Evolutionary conservation across 176 grass and related monocot genomes (phyloP).

Genomic region (Triticum monococcum): DNA sequence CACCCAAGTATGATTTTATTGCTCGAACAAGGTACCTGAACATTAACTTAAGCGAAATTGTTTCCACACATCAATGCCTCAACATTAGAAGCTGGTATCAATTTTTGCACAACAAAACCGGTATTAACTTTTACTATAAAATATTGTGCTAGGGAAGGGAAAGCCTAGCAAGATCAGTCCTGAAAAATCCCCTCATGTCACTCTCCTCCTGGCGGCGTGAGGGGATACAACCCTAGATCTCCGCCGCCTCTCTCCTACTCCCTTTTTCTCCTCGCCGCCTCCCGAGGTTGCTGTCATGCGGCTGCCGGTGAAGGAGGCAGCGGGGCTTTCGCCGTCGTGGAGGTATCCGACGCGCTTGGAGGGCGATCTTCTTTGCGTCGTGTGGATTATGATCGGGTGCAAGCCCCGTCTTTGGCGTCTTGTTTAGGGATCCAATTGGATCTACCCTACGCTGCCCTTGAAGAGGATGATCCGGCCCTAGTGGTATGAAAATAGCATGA

Average conservation of each 20-base stretch:
- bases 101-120: too few relatives aligned
- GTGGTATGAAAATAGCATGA: not conserved
- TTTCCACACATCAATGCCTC: not conserved
- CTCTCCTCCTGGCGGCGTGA: not conserved
- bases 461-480: not conserved
- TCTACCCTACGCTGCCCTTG: not conserved
- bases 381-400: not conserved
- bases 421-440: not conserved
- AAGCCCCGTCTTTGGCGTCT: not conserved
- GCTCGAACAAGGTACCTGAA: too few relatives aligned
- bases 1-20: too few relatives aligned
- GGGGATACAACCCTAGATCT: too few relatives aligned
- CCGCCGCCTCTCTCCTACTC: too few relatives aligned
- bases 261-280: not conserved
- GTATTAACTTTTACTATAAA: not conserved
- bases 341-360: too few relatives aligned
- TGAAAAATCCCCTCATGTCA: not conserved
- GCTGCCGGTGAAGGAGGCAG: not conserved
- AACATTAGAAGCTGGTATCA: not conserved
- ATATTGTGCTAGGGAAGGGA: not conserved
- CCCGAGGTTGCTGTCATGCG: not conserved
- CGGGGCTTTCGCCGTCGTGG: not conserved
- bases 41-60: not conserved
- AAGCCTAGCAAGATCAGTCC: not conserved
- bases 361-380: too few relatives aligned